Evolutionary conservation across 805 yeast species (phyloP), one percentile per base, ranked within the genome.

Genomic region (Candida berthetii): DNA sequence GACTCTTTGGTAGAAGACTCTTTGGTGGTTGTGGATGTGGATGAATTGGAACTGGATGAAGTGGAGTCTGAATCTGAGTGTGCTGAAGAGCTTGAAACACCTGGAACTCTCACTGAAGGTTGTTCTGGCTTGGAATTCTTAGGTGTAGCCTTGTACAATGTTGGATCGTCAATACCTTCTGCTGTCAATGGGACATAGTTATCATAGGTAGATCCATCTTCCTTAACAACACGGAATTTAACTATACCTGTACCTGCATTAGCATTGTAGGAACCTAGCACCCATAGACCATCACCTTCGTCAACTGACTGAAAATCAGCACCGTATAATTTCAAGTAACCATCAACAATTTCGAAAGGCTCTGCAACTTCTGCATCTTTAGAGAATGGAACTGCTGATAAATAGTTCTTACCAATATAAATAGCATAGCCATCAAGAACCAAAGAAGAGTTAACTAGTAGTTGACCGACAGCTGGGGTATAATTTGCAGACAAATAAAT

Each of bases 341-440:
- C 40, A 15, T 17, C 43, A 13, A 15, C 17, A 37, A 41, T 28
- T 4, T 32, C 3, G 11, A 25, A 41, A 22, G 44, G 44, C n/a
- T 19, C 14, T 18, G 39, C 39, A 31, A 19, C n/a, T 11, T 14
- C 11, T 8, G 31, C 31, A 31, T 18, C 19, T 9, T n/a, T 25
- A n/a, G 39, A 37, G 16, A 14, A 24, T 9, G 34, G n/a, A n/a
- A 25, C 3, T 13, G 29, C 18, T 10, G 39, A 37, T 15, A 37
- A 11, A n/a, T 37, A 37, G n/a, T 37, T 37, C 19, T 37, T 45
- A 36, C 44, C 47, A 17, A 43, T 25, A 29, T 37, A 41, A 7
- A 34, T 16, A n/a, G 13, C 22, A 7, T 19, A 14, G 10, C 28
- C 27, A 29, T 42, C 34, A 11, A 42, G 35, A 10, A 14, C 7